A percentile compares a stretch with the other conserved stretches of the same genome.
phyloP scores from a whole-genome alignment of 2,329 filamentous ascomycete species.

The Hymenoscyphus fraxineus region DNA sequence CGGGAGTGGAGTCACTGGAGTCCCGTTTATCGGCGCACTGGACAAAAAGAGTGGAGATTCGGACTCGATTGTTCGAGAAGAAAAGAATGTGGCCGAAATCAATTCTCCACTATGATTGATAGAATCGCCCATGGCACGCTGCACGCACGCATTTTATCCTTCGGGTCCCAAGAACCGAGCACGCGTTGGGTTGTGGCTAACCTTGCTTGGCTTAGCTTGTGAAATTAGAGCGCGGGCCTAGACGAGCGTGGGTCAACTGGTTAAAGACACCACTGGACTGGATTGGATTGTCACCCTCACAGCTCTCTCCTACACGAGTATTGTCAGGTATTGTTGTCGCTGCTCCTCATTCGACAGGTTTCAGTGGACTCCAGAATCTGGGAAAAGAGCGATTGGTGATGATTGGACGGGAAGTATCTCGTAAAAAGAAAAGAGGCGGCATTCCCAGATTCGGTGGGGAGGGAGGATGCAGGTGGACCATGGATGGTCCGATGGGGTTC shows the following conservation, averaged over 20 bases:
- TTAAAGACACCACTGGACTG: not conserved
- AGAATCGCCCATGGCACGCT: too few species aligned
- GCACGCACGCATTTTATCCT: too few species aligned
- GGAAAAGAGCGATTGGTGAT: not conserved
- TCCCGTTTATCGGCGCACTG: not conserved
- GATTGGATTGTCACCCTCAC: too few species aligned
- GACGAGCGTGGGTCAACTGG: not conserved
- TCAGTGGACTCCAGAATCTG: not conserved
- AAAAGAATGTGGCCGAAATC: not conserved
- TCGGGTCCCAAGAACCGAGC: not conserved
- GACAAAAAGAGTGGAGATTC: not conserved
- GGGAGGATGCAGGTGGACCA: not conserved
- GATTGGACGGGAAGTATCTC: not conserved
- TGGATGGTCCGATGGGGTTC: not conserved
- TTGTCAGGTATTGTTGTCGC: too few species aligned
- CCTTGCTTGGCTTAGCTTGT: too few species aligned
- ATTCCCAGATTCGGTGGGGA: not conserved
- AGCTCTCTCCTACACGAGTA: too few species aligned
- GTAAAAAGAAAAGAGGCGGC: not conserved
- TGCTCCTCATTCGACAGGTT: not conserved
- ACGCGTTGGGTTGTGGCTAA: not conserved
- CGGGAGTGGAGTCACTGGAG: not conserved
- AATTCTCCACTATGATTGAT: not conserved
- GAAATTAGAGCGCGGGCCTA: not conserved
- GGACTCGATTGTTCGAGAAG: not conserved